Evolutionary conservation across 2,329 filamentous ascomycete species (phyloP), one percentile per base, ranked within the genome.

Genomic region (Colletotrichum salicis): DNA sequence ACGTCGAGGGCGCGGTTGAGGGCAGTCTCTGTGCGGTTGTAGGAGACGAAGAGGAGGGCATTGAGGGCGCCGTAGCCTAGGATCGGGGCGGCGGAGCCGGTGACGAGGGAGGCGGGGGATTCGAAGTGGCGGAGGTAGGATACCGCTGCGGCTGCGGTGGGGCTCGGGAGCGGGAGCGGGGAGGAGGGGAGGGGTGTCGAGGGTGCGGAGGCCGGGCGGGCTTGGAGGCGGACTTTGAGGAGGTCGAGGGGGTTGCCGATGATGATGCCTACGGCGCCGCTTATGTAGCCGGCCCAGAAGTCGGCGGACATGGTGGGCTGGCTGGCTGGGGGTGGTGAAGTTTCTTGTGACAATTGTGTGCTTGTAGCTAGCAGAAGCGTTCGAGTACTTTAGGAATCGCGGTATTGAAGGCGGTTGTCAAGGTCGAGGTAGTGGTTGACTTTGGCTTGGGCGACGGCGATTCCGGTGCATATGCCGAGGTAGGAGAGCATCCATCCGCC

Each of bases 231-330:
- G 64, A 95, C 94, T 82, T 96, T 95, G 77, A 95, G 80, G 5
- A 83, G 77, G 66, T 83, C 82, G 8, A 74, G 68, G 2, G 73
- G 73, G 31, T 74, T 74, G 37, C 73, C 73, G 62, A 74, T 74
- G 68, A 74, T 65, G 73, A 74, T 98, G 57, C 94, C 94, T 60
- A 92, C 87, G 69, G 93, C 94, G 64, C 96, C 96, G 79, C 93
- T 96, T 73, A 96, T 84, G 82, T 97, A 98, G 78, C 95, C 95
- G 70, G 95, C 94, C 93, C 94, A 97, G 82, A 98, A 98, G 80
- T 97, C 95, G 76, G 94, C 90, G 62, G 93, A 94, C 93, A 96
- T 96, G 65, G 29, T 65, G 37, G 45, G 61, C 13, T 29, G n/a
- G 58, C 27, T 12, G 41, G 37, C 37, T 31, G 59, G 7, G 10